Percentiles rank a stretch among this genome's conserved stretches.
Conservation (phyloP, 768 basidiomycete species). For the Lactifluus pinguis region DNA sequence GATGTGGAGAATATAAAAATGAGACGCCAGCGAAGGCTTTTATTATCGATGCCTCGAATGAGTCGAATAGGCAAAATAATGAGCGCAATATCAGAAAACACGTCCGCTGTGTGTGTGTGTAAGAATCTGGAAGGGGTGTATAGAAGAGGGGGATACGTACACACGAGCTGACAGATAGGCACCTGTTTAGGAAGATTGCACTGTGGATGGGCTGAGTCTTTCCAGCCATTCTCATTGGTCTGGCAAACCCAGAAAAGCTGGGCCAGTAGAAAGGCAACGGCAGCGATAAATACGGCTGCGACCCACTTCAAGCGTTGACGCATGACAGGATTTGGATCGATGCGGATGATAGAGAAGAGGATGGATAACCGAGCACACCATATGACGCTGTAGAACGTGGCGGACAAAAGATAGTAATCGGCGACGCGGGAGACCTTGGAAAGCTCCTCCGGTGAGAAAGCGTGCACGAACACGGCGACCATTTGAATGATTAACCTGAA, state of each 20-base stretch:
- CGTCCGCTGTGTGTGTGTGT: conserved; percentile 32
- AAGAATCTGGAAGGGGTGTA: neutral
- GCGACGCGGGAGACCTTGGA: conserved; percentile 20
- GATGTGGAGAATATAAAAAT: conserved; percentile 48
- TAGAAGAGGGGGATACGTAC: conserved; percentile 28
- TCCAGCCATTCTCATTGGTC: conserved; percentile 31
- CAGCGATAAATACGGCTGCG: conserved; percentile 24
- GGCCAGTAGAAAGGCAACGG: conserved; percentile 32
- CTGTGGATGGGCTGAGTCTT: conserved; percentile 27
- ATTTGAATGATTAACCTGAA: conserved; percentile 20
- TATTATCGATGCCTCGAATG: conserved; percentile 35
- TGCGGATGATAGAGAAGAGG: conserved; percentile 45
- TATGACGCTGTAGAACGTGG: conserved; percentile 23
- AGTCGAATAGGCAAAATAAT: conserved; percentile 38
- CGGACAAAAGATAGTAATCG: conserved; percentile 24
- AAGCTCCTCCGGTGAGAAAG: conserved; percentile 13
- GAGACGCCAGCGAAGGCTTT: conserved; percentile 31
- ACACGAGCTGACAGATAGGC: conserved; percentile 41
- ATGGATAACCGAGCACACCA: conserved; percentile 38
- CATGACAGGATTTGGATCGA: conserved; percentile 31
- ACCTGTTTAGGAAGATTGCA: conserved; percentile 41
- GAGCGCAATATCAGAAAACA: conserved; percentile 38
- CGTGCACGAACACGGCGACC: conserved; percentile 23
- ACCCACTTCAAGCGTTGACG: conserved; percentile 14
- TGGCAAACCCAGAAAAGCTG: conserved; percentile 41